Evolutionary conservation across 441 rosid species (phyloP).

Genomic region (Kokia cookei): DNA sequence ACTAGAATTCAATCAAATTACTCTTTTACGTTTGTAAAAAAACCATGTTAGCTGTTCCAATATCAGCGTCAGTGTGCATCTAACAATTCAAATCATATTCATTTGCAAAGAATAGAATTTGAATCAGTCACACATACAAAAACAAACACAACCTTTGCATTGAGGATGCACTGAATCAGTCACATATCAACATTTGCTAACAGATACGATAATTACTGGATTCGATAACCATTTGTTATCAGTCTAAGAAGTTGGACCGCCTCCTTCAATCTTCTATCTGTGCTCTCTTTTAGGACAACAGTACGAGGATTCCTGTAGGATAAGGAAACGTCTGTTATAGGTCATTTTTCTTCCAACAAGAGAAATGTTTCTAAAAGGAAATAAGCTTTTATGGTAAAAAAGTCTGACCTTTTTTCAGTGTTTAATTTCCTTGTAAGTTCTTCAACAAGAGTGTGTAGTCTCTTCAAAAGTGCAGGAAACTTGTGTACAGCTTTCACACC

Average conservation of each 20-base stretch:
- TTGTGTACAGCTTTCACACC: conserved; percentile 52
- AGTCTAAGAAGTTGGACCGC: conserved; percentile 55
- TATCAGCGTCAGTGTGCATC: too few relatives aligned
- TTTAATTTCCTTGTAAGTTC: conserved; percentile 60
- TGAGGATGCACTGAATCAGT: neutral
- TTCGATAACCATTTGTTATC: conserved; percentile 19
- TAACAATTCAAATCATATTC: neutral
- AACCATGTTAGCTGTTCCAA: neutral
- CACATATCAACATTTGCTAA: neutral
- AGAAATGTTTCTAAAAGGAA: neutral
- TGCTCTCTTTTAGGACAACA: conserved; percentile 36
- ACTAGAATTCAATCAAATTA: neutral
- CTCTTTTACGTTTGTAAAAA: neutral
- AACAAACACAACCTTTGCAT: neutral
- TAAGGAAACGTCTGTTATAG: neutral
- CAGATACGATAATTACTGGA: neutral
- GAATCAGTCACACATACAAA: neutral
- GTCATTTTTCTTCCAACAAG: neutral
- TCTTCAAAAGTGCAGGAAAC: conserved; percentile 55
- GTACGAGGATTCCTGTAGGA: conserved; percentile 45
- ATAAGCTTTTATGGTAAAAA: neutral
- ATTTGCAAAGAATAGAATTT: neutral
- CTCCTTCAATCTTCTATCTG: conserved; percentile 57
- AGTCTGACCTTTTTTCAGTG: conserved; percentile 49
- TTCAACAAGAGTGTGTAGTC: conserved; percentile 61